Evolutionary conservation across 129 eudicot species (phyloP).

Genomic region (Flaveria robusta): DNA sequence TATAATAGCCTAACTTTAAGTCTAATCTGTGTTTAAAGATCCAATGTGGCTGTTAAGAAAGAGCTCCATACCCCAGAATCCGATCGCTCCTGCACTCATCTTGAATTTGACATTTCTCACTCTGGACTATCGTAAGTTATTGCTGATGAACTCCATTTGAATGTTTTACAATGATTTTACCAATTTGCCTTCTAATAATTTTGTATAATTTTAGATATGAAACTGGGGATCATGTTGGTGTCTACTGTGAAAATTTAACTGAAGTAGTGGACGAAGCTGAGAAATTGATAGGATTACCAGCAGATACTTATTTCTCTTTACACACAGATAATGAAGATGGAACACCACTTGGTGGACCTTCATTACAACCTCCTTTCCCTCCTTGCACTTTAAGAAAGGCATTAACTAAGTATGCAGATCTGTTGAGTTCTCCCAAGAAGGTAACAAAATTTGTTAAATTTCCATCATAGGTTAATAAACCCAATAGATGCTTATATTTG

Average conservation of each 20-base stretch:
- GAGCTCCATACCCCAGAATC: conserved; percentile 96
- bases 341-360: conserved; percentile 61
- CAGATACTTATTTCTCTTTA: conserved; percentile 80
- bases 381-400: conserved; percentile 89
- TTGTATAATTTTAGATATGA: conserved; percentile 58
- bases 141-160: background rate
- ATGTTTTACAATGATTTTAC: background rate
- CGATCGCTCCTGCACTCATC: conserved; percentile 96
- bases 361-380: conserved; percentile 89
- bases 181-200: background rate
- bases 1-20: conserved; percentile 20
- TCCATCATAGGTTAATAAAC: background rate
- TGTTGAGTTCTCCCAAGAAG: conserved; percentile 87
- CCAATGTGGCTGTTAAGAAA: conserved; percentile 77
- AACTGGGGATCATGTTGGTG: conserved; percentile 99
- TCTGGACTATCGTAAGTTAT: conserved; percentile 71
- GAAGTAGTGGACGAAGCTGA: conserved; percentile 89
- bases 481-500: background rate
- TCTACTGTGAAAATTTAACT: conserved; percentile 76
- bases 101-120: conserved; percentile 89
- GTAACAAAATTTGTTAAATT: conserved; percentile 21
- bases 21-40: conserved; percentile 39
- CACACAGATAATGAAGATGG: conserved; percentile 83
- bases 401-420: conserved; percentile 75
- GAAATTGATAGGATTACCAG: conserved; percentile 57